Base-by-base conservation (phyloP, 345 rosid species). In the Salix dunnii region DNA sequence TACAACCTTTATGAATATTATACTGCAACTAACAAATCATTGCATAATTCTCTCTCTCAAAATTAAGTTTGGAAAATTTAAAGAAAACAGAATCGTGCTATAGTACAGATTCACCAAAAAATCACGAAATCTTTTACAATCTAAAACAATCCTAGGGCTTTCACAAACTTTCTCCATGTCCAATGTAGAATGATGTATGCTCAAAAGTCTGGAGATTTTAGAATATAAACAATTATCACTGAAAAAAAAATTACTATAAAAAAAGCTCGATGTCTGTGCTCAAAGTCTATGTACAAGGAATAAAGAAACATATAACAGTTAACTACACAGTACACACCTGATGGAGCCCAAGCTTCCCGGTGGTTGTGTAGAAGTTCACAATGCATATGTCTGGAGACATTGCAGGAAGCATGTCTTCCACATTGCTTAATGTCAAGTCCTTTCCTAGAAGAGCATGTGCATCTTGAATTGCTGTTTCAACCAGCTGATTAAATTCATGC, bases 271-370 rank as follows among this genome's bases (percentile, higher is more conserved):
- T 12, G 20, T 46, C 51, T 46, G 51, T 46, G 51, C 51, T 46
- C 18, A 46, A 46, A 46, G 20, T 14, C 14, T 14, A 46, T 46
- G 51, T 46, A 46, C 16, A 16, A 18, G 61, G 36, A 35, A 23
- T 35, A 25, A 1, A 23, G 43, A 8, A 76, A 60, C 43, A 68
- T 38, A 28, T 27, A 13, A 12, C 11, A 36, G 35, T 23, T 64
- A 21, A 17, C 4, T 14, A 36, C 67, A 60, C 2, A 17, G 2
- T 14, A 36, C 67, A 60, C 2, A 77, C 75, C 71, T 77, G 75
- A 77, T 77, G 80, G 21, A 63, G 75, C 62, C 80, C 80, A 48
- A 77, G 80, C n/a, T 70, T 28, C 12, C 80, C 80, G 4, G 20
- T 71, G 23, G 69, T 30, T 60, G 80, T 62, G 38, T 77, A 77